Base-by-base conservation (phyloP, 805 yeast genomes). In the Candida endomychidarum region DNA sequence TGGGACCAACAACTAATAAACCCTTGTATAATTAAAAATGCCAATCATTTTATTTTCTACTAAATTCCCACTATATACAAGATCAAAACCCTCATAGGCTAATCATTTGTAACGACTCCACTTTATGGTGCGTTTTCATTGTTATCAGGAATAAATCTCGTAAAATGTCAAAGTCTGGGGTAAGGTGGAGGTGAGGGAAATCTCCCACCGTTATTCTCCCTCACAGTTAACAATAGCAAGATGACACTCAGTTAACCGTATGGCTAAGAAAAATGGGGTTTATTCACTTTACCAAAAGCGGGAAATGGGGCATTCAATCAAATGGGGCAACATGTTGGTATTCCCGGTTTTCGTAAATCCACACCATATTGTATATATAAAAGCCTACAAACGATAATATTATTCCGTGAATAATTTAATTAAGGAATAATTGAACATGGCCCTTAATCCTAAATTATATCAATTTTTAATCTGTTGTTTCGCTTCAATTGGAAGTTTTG, bases 391-490 rank as follows among this genome's bases (percentile, higher is more conserved):
- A 20, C 9, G n/a, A n/a, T n/a, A n/a, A n/a, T n/a, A n/a, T n/a
- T n/a, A n/a, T n/a, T n/a, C n/a, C n/a, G n/a, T n/a, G n/a, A n/a
- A n/a, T n/a, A n/a, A n/a, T n/a, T n/a, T n/a, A n/a, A n/a, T n/a
- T n/a, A n/a, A n/a, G n/a, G n/a, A n/a, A n/a, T n/a, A n/a, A n/a
- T n/a, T n/a, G n/a, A 26, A 15, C 4, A 48, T 48, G 51, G 45
- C 45, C 12, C 28, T 48, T 18, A 34, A 32, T 32, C 51, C 51
- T 19, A 46, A 42, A 29, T 18, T 48, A 26, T 42, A 48, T 34
- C 51, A 48, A 32, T 48, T 48, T 41, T 39, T 48, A 10, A 39
- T 48, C 3, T 48, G 51, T 38, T 48, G 51, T 20, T 48, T 48
- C 28, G 51, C 48, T 8, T 40, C 48, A 14, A 37, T 48, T 10